Conservation (phyloP, 108 stramenopile species). For the Cyclostephanos tholiformis region DNA sequence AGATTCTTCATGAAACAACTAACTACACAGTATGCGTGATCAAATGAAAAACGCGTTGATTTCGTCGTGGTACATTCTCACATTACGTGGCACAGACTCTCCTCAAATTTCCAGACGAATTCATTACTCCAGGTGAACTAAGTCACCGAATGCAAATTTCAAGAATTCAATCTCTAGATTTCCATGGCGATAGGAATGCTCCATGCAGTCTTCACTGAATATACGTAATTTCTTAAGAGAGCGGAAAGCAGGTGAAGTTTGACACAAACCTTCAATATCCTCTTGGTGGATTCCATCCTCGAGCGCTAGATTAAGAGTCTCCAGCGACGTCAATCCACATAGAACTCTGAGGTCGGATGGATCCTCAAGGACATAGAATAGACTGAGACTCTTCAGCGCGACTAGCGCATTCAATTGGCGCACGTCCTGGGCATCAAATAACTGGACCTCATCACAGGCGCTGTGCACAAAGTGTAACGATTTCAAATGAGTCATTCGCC, state of each 20-base stretch:
- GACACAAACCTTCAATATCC: constrained; percentile 26
- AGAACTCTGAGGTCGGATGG: constrained; percentile 25
- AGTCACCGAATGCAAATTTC: constrained; percentile 35
- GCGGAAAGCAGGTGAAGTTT: constrained; percentile 17
- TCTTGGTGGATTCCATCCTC: constrained; percentile 22
- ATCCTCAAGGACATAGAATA: constrained; percentile 40
- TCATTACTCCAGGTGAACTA: constrained; percentile 22
- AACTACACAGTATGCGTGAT: neutral
- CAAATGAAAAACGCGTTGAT: neutral
- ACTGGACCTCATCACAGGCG: constrained; percentile 28
- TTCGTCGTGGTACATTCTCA: neutral
- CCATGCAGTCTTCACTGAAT: constrained; percentile 39
- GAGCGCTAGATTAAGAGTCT: constrained; percentile 42
- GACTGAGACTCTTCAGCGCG: constrained; percentile 32
- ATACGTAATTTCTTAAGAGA: constrained; percentile 28
- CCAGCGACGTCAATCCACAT: constrained; percentile 29
- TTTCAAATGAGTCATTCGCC: constrained; percentile 31
- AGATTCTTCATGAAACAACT: neutral
- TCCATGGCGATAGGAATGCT: constrained; percentile 13
- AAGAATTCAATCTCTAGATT: constrained; percentile 36
- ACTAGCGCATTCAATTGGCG: constrained; percentile 26
- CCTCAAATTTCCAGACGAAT: neutral
- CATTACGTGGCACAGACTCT: neutral
- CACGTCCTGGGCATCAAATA: constrained; percentile 31
- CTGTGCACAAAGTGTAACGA: constrained; percentile 43